phyloP scores from a whole-genome alignment of 2,329 filamentous ascomycete species.

The Aspergillus felis region DNA sequence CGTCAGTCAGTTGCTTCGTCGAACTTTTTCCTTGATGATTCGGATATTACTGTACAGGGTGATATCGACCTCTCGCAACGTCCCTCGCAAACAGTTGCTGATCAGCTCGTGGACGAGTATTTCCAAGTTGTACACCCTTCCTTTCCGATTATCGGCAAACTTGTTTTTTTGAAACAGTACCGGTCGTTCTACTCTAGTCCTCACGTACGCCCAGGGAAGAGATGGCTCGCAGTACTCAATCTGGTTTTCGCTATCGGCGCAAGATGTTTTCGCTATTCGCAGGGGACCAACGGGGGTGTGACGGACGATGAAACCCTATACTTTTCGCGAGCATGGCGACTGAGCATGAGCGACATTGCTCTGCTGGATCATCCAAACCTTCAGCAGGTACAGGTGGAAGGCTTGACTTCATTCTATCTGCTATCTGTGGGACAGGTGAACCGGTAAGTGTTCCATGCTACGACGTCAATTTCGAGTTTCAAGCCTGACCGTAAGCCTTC shows the following conservation, averaged over 20 bases:
- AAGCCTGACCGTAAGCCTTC: not conserved
- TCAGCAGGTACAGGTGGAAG: conserved; percentile 43
- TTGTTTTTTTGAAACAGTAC: conserved; percentile 38
- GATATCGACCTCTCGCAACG: conserved; percentile 35
- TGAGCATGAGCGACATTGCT: conserved; percentile 33
- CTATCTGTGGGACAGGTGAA: conserved; percentile 41
- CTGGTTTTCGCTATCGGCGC: conserved; percentile 43
- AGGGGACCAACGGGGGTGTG: conserved; percentile 22
- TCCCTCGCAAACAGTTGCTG: conserved; percentile 35
- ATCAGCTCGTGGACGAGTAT: conserved; percentile 38
- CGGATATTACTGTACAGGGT: conserved; percentile 29
- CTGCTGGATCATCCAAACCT: conserved; percentile 40
- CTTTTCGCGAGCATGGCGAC: conserved; percentile 41
- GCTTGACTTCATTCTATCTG: conserved; percentile 40
- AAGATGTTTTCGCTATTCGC: conserved; percentile 30
- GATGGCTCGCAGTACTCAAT: conserved; percentile 43
- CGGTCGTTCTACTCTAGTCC: conserved; percentile 31
- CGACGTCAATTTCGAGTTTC: not conserved
- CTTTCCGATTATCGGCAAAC: conserved; percentile 41
- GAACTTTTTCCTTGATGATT: conserved; percentile 41
- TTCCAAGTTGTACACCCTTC: conserved; percentile 38
- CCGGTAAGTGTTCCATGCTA: conserved; percentile 23
- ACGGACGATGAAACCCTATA: conserved; percentile 37
- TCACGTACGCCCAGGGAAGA: conserved; percentile 32
- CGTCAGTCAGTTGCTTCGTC: conserved; percentile 28